Evolutionary conservation across 495 filamentous ascomycete species (phyloP).

Genomic region (Rhypophila decipiens): DNA sequence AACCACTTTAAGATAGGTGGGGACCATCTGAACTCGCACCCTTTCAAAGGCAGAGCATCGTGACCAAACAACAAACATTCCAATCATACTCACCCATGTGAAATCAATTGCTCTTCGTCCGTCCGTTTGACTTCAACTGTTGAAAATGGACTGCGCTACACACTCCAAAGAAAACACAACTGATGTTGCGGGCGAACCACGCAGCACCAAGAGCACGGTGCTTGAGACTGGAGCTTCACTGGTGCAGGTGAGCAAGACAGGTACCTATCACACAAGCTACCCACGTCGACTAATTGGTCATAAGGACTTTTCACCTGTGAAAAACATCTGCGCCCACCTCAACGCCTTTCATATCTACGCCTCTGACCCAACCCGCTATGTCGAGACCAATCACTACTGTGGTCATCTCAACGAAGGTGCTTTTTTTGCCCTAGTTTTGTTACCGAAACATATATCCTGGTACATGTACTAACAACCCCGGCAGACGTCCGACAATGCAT

Average conservation of each 20-base stretch:
- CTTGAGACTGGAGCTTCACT: constrained; percentile 60
- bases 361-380: constrained; percentile 55
- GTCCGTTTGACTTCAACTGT: too few species aligned
- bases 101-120: too few species aligned
- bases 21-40: too few species aligned
- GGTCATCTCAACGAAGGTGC: constrained; percentile 59
- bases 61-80: too few species aligned
- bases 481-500: constrained; percentile 67
- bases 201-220: constrained; percentile 49
- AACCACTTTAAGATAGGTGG: too few species aligned
- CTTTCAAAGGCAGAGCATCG: too few species aligned
- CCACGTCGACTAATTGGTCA: not conserved
- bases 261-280: not conserved
- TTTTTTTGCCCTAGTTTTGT: too few species aligned
- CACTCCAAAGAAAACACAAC: constrained; percentile 9
- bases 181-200: constrained; percentile 43
- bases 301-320: constrained; percentile 66
- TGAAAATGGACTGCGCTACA: not conserved
- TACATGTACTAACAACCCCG: too few species aligned
- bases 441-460: too few species aligned
- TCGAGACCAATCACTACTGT: constrained; percentile 86
- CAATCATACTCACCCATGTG: too few species aligned
- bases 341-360: constrained; percentile 83
- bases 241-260: constrained; percentile 39
- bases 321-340: constrained; percentile 74